Conservation (phyloP, 2,329 filamentous ascomycete genomes). For the Pyrenophora teres region DNA sequence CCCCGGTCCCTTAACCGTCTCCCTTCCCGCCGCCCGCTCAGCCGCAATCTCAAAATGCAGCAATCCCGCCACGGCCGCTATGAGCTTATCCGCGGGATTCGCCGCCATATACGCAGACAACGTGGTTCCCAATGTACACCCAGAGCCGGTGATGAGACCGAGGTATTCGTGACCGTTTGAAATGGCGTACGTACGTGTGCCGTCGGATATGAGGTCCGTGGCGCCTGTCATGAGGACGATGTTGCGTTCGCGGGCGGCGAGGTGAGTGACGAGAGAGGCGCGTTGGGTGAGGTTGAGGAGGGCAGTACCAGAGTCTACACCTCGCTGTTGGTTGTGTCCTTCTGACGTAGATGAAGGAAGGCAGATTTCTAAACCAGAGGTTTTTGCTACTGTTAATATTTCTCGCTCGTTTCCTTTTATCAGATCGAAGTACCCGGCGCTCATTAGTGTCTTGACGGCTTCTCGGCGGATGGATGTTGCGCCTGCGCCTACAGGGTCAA, state of each 20-base stretch:
- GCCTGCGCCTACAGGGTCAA: slow-evolving; percentile 89
- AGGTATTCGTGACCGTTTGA: slow-evolving; percentile 77
- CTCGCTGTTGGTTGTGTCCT: slow-evolving; percentile 73
- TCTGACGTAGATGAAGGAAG: slow-evolving; percentile 30
- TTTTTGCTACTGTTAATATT: slow-evolving; percentile 68
- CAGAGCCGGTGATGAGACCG: slow-evolving; percentile 71
- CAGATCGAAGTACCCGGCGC: slow-evolving; percentile 76
- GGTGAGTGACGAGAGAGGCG: slow-evolving; percentile 64
- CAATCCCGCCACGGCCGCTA: slow-evolving; percentile 73
- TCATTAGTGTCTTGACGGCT: slow-evolving; percentile 72
- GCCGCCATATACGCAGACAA: slow-evolving; percentile 73
- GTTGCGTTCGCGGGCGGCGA: slow-evolving; percentile 71
- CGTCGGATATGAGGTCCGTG: slow-evolving; percentile 79
- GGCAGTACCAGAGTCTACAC: slow-evolving; percentile 77
- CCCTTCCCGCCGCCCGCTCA: slow-evolving; percentile 63
- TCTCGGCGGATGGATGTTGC: slow-evolving; percentile 75
- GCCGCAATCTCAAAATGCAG: slow-evolving; percentile 80
- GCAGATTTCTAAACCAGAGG: slow-evolving; percentile 52
- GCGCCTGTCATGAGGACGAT: slow-evolving; percentile 82
- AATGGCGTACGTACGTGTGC: slow-evolving; percentile 67
- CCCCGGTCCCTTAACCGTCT: slow-evolving; percentile 76
- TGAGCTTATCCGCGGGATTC: slow-evolving; percentile 51
- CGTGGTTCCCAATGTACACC: slow-evolving; percentile 83
- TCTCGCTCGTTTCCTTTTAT: slow-evolving; percentile 96
- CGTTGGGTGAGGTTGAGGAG: slow-evolving; percentile 60